Base-by-base conservation (phyloP, 23 red algal genomes). In the Chondrus crispus region DNA sequence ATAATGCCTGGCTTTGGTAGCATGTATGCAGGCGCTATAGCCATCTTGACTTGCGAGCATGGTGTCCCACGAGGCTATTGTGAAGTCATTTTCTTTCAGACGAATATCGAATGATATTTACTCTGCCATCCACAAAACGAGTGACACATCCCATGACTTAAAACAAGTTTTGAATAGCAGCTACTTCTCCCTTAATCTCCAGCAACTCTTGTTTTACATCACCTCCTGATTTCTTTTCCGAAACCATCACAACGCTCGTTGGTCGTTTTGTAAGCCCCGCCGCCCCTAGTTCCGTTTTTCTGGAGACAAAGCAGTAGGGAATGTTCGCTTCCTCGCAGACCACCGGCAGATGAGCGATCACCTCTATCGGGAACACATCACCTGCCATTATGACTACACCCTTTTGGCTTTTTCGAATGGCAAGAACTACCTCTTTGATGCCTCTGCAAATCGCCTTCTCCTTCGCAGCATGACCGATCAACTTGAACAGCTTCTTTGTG, bases 331-430 rank as follows among this genome's bases (percentile, higher is more conserved):
- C 97, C 72, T 99, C 97, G 79, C 91, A 96, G 8, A 95, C 53
- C 6, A 99, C 48, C 44, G 97, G 97, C 26, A 99, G 46, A 62
- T 96, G 94, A 5, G 91, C 62, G 28, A 96, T 96, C 13, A 99
- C 97, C 28, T 99, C 97, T 30, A 96, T 72, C 20, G 97, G 97
- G 66, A 74, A 85, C 12, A 99, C 94, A 93, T 99, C 94, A 20
- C 89, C 97, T 41, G 93, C 97, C 53, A 99, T 68, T 20, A 99
- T 63, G 69, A 94, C 90, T 6, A 93, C 57, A 29, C 96, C 96
- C 33, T 84, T 91, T 33, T 94, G 87, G n/a, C 80, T 33, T 63
- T 95, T 94, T 14, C 97, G 91, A 12, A 99, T 81, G 14, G 63
- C 30, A 32, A 94, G 78, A 5, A 91, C 97, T 11, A 99, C 97